phyloP scores from a whole-genome alignment of 1,284 basidiomycete genomes.

The Volvariella surrecta region DNA sequence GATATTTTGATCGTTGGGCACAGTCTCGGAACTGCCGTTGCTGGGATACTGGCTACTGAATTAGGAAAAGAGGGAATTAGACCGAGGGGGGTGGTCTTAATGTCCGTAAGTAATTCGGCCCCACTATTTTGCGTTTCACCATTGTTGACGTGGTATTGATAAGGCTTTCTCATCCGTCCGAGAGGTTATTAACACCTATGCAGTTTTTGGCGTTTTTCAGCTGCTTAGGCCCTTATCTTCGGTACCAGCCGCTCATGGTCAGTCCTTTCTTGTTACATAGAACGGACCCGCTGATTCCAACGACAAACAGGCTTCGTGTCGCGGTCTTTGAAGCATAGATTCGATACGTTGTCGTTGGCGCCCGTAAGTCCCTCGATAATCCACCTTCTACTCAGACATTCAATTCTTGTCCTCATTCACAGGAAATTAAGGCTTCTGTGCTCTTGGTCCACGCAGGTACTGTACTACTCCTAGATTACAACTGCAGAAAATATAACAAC shows the following conservation, averaged over 20 bases:
- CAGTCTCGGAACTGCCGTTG: slow-evolving; percentile 76
- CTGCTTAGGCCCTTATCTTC: slow-evolving; percentile 59
- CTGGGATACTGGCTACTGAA: slow-evolving; percentile 49
- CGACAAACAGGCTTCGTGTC: slow-evolving; percentile 44
- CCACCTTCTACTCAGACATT: not conserved
- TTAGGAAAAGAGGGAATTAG: slow-evolving; percentile 46
- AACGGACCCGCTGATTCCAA: not conserved
- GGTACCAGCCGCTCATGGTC: slow-evolving; percentile 65
- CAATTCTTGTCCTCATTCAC: not conserved
- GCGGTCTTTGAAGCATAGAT: slow-evolving; percentile 49
- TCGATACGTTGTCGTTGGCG: slow-evolving; percentile 57
- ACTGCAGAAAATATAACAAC: too few relatives aligned
- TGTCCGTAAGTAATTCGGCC: slow-evolving; percentile 41
- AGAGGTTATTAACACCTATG: slow-evolving; percentile 63
- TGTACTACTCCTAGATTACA: slow-evolving; percentile 1
- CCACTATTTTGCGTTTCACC: not conserved
- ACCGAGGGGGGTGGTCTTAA: slow-evolving; percentile 58
- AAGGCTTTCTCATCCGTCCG: slow-evolving; percentile 62
- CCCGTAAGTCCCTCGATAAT: slow-evolving; percentile 28
- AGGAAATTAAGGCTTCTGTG: slow-evolving; percentile 58
- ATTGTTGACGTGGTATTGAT: not conserved
- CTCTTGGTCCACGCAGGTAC: slow-evolving; percentile 67
- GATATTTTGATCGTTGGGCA: slow-evolving; percentile 72
- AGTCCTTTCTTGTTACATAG: slow-evolving; percentile 18
- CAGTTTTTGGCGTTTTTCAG: slow-evolving; percentile 59